Conservation (phyloP, 2,329 filamentous ascomycete genomes). For the Penicillium vulpinum region DNA sequence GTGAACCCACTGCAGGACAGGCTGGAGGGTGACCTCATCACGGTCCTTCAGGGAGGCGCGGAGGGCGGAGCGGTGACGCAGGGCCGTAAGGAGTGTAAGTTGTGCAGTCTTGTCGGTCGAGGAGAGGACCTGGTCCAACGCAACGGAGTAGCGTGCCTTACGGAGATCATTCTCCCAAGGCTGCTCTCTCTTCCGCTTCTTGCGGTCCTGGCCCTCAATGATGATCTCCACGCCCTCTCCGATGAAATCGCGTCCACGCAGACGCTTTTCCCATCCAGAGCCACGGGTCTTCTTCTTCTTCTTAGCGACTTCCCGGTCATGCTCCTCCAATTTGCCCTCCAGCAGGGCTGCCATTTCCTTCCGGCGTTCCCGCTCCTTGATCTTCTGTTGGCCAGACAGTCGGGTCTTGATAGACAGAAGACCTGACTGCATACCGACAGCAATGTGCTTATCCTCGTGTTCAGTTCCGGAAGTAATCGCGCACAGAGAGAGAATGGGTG, state of each 20-base stretch:
- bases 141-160: constrained; percentile 71
- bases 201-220: constrained; percentile 67
- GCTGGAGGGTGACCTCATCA: constrained; percentile 77
- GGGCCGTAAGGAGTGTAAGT: constrained; percentile 76
- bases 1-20: constrained; percentile 79
- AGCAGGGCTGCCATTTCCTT: constrained; percentile 83
- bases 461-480: constrained; percentile 69
- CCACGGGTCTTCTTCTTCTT: constrained; percentile 67
- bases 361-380: constrained; percentile 71
- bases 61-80: constrained; percentile 84
- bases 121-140: constrained; percentile 76
- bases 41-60: constrained; percentile 76
- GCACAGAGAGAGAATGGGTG: constrained; percentile 80
- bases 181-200: constrained; percentile 65
- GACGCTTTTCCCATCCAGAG: constrained; percentile 61
- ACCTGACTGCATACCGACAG: constrained; percentile 91
- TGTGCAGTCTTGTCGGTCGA: constrained; percentile 59
- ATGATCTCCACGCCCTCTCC: constrained; percentile 86
- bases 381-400: constrained; percentile 78
- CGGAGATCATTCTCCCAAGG: constrained; percentile 81
- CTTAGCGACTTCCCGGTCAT: constrained; percentile 71
- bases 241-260: constrained; percentile 73
- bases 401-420: constrained; percentile 87
- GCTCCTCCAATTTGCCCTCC: constrained; percentile 73
- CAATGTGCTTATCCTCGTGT: constrained; percentile 84